Conservation (phyloP, 2,329 filamentous ascomycete genomes). For the Decorospora gaudefroyi region DNA sequence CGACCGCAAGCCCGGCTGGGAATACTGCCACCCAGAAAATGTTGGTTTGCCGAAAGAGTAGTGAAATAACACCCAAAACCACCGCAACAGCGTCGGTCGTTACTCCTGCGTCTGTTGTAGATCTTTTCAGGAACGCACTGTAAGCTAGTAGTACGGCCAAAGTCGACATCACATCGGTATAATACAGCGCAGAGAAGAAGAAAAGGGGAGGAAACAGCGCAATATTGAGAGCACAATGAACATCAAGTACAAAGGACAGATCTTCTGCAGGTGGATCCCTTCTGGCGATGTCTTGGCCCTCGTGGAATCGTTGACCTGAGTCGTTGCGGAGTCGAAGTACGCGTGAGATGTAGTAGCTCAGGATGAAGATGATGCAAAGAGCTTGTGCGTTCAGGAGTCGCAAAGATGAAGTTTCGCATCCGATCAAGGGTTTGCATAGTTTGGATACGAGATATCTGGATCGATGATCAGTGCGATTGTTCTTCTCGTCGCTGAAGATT, state of each 20-base stretch:
- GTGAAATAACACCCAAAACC: slow-evolving; percentile 66
- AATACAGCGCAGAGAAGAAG: slow-evolving; percentile 95
- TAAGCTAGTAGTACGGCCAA: slow-evolving; percentile 74
- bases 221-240: slow-evolving; percentile 75
- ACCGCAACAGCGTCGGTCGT: slow-evolving; percentile 23
- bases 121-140: slow-evolving; percentile 51
- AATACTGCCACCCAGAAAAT: slow-evolving; percentile 92
- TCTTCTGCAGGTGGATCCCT: slow-evolving; percentile 8
- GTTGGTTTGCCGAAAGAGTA: slow-evolving; percentile 90
- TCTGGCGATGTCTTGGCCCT: background rate
- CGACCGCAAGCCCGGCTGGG: slow-evolving; percentile 61
- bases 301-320: background rate
- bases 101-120: slow-evolving; percentile 16
- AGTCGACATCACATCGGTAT: slow-evolving; percentile 88
- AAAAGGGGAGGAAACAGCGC: slow-evolving; percentile 86
- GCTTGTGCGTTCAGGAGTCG: slow-evolving; percentile 48
- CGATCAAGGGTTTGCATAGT: slow-evolving; percentile 45
- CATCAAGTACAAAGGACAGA: slow-evolving; percentile 45
- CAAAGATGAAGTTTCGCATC: slow-evolving; percentile 48
- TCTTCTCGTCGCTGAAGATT: background rate
- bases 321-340: slow-evolving; percentile 15
- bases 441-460: slow-evolving; percentile 51
- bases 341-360: slow-evolving; percentile 35
- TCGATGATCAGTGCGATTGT: slow-evolving; percentile 36
- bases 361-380: slow-evolving; percentile 43